Conservation (phyloP, 23 red algal genomes). For the Porphyridium purpureum region DNA sequence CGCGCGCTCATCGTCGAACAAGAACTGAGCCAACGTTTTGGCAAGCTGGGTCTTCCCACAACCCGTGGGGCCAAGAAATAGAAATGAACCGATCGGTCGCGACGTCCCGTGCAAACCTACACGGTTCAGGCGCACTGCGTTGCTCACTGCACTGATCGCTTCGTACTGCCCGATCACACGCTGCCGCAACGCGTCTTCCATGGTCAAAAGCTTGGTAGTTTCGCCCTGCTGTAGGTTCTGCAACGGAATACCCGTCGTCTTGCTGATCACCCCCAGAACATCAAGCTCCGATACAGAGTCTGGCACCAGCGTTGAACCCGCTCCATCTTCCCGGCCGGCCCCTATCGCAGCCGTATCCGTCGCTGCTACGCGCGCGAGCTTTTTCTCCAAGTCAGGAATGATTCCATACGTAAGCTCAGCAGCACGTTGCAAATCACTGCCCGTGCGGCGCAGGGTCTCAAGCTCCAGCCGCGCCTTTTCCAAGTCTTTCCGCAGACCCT, state of each 20-base stretch:
- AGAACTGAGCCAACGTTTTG: conserved; percentile 28
- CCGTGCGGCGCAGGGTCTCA: conserved; percentile 9
- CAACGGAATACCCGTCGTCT: conserved; percentile 33
- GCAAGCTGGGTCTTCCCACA: conserved; percentile 48
- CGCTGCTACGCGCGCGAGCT: conserved; percentile 6
- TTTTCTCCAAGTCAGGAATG: conserved; percentile 26
- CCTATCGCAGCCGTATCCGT: neutral
- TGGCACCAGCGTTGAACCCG: conserved; percentile 2
- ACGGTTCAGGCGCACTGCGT: conserved; percentile 14
- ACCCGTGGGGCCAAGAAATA: conserved; percentile 53
- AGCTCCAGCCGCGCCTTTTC: conserved; percentile 16
- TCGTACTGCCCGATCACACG: conserved; percentile 38
- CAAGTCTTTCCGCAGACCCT: conserved; percentile 20
- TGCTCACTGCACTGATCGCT: conserved; percentile 14
- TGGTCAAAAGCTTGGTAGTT: conserved; percentile 14
- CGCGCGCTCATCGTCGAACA: conserved; percentile 22
- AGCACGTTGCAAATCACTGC: conserved; percentile 27
- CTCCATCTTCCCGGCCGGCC: no score
- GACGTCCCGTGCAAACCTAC: conserved; percentile 21
- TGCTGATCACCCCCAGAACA: conserved; percentile 33
- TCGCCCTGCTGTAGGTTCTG: conserved; percentile 16
- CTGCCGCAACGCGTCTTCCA: conserved; percentile 18
- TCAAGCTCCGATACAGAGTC: conserved; percentile 32
- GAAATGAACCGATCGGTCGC: conserved; percentile 41
- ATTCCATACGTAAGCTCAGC: conserved; percentile 19